A percentile compares a stretch with the other conserved stretches of the same genome.
Evolutionary conservation across 2,329 filamentous ascomycete genomes (phyloP).

Genomic region (Albophoma yamanashiensis): DNA sequence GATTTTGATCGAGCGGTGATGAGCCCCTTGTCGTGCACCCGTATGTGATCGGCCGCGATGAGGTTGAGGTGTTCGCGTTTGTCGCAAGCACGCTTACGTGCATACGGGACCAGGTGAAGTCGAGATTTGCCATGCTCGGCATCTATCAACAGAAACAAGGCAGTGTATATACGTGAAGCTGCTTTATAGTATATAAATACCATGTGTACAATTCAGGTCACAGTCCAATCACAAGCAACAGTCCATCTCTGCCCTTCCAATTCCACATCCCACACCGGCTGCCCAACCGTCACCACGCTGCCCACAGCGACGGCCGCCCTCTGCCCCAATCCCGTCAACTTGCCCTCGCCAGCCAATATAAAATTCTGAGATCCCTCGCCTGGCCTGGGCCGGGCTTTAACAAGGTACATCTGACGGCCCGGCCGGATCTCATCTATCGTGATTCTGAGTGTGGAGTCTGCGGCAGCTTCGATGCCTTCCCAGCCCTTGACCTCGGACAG

Average conservation of each 20-base stretch:
- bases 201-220: constrained; percentile 4
- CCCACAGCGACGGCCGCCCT: constrained; percentile 16
- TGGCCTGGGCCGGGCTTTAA: constrained; percentile 7
- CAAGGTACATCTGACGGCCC: constrained; percentile 24
- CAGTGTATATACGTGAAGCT: background rate
- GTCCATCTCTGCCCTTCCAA: constrained; percentile 23
- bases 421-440: constrained; percentile 17
- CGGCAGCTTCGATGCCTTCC: constrained; percentile 10
- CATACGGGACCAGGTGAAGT: constrained; percentile 12
- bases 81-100: constrained; percentile 21
- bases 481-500: constrained; percentile 28
- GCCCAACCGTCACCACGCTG: constrained; percentile 20
- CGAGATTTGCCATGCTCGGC: background rate
- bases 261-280: constrained; percentile 26
- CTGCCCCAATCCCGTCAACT: constrained; percentile 22
- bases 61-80: constrained; percentile 16
- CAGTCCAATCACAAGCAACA: constrained; percentile 27
- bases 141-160: background rate
- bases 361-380: constrained; percentile 10
- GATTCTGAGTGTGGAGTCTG: constrained; percentile 11
- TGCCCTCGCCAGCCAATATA: constrained; percentile 26
- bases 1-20: background rate
- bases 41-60: background rate
- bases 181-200: no score
- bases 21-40: background rate